Percentiles rank a stretch among this genome's conserved stretches.
phyloP scores from a whole-genome alignment of 2,329 filamentous ascomycete genomes.

The Colletotrichum paranaense region DNA sequence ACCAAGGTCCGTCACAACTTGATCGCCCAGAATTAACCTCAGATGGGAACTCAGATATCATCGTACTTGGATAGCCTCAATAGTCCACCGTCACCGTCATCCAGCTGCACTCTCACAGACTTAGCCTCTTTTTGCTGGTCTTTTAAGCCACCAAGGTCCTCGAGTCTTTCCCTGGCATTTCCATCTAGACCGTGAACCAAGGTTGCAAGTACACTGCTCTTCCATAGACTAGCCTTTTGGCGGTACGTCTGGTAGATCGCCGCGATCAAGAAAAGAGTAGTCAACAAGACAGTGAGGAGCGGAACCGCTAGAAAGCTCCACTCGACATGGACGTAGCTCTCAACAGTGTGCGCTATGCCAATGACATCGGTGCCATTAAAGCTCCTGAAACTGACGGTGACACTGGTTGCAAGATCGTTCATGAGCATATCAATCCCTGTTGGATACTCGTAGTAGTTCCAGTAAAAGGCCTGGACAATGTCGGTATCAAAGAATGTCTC shows the following conservation, averaged over 20 bases:
- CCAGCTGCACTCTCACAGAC: constrained; percentile 41
- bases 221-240: constrained; percentile 45
- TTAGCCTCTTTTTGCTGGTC: constrained; percentile 42
- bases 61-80: constrained; percentile 27
- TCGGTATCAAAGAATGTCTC: constrained; percentile 49
- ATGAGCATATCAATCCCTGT: constrained; percentile 48
- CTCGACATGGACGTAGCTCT: constrained; percentile 48
- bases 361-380: constrained; percentile 42
- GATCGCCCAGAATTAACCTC: too few relatives aligned
- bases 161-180: constrained; percentile 39
- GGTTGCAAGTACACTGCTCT: constrained; percentile 48
- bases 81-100: constrained; percentile 38
- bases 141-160: constrained; percentile 33
- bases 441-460: constrained; percentile 51
- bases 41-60: background rate
- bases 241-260: constrained; percentile 41
- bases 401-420: constrained; percentile 46
- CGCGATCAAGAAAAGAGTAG: constrained; percentile 44
- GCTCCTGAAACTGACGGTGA: constrained; percentile 48
- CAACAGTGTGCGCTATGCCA: constrained; percentile 42
- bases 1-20: background rate
- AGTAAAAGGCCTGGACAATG: constrained; percentile 52
- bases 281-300: constrained; percentile 43
- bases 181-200: constrained; percentile 49
- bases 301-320: constrained; percentile 49